Conservation (phyloP, 176 grass and related monocot genomes). For the Pontederia crassipes region DNA sequence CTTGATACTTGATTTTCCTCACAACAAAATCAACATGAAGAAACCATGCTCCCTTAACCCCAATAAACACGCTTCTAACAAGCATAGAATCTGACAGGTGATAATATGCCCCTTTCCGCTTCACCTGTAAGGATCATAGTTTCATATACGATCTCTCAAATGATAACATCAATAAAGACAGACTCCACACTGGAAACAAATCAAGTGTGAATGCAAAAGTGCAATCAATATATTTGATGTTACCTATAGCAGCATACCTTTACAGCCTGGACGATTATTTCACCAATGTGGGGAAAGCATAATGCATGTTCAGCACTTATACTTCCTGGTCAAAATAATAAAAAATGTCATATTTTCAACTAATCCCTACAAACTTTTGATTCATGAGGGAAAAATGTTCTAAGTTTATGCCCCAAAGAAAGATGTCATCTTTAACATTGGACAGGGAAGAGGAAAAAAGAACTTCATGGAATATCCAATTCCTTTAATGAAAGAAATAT, state of each 20-base stretch:
- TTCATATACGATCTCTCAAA: background rate
- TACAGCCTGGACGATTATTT: conserved; percentile 28
- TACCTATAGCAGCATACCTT: conserved; percentile 1
- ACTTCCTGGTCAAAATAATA: conserved; percentile 25
- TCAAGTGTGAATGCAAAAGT: too few species aligned
- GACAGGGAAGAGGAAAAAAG: too few species aligned
- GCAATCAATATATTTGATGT: too few species aligned
- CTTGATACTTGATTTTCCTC: background rate
- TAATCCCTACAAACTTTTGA: background rate
- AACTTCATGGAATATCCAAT: too few species aligned
- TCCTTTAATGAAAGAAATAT: too few species aligned
- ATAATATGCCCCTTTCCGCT: conserved; percentile 37
- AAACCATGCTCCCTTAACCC: conserved; percentile 36
- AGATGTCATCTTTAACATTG: too few species aligned
- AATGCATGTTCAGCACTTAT: conserved; percentile 19
- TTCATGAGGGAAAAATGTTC: background rate
- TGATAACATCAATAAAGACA: too few species aligned
- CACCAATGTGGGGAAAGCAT: conserved; percentile 26
- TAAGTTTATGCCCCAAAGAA: too few species aligned
- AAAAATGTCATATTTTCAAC: background rate
- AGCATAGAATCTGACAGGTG: conserved; percentile 56
- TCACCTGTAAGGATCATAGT: conserved; percentile 28
- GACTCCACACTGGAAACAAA: too few species aligned
- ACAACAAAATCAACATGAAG: conserved; percentile 43
- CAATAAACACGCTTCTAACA: conserved; percentile 29